phyloP scores from a whole-genome alignment of 2,329 filamentous ascomycete species.

The Alternaria triticimaculans region DNA sequence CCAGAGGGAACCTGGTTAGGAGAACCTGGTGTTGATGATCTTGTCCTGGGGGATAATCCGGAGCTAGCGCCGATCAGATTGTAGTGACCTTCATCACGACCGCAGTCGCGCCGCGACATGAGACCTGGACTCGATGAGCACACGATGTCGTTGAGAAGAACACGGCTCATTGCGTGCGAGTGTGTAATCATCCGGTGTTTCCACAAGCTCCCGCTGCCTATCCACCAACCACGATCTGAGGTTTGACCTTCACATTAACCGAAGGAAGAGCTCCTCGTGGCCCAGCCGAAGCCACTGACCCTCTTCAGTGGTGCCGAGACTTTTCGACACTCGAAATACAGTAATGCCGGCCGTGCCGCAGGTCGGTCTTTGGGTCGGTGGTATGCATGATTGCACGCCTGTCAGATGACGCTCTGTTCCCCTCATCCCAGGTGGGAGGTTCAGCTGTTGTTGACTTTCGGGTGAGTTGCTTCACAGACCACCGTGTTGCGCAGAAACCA shows the following conservation, averaged over 20 bases:
- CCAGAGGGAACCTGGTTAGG: slow-evolving; percentile 1
- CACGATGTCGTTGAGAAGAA: neutral
- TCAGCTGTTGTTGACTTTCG: slow-evolving; percentile 1
- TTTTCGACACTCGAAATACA: neutral
- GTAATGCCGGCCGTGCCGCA: slow-evolving; percentile 3
- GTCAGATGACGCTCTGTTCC: slow-evolving; percentile 16
- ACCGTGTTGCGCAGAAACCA: slow-evolving; percentile 4
- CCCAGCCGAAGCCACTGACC: slow-evolving; percentile 11
- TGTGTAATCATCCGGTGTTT: slow-evolving; percentile 1
- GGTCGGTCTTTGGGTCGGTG: neutral
- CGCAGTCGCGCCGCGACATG: neutral
- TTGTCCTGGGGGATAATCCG: neutral
- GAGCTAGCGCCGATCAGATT: slow-evolving; percentile 4
- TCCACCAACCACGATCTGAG: neutral
- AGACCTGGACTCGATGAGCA: neutral
- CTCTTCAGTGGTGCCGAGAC: slow-evolving; percentile 6
- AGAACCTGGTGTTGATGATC: slow-evolving; percentile 1
- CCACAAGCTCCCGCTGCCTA: neutral
- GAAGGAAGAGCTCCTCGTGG: slow-evolving; percentile 1
- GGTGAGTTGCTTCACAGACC: neutral
- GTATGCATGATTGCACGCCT: slow-evolving; percentile 7
- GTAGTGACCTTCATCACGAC: neutral
- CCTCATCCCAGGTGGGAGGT: slow-evolving; percentile 1
- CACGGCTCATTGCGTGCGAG: neutral
- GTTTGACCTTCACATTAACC: slow-evolving; percentile 11